A percentile compares a stretch with the other conserved stretches of the same genome.
These are phyloP conservation scores for Tylopilus vinaceipallidus DNA, from an alignment of 768 basidiomycete species.

Conservation along the genomic window DNA sequence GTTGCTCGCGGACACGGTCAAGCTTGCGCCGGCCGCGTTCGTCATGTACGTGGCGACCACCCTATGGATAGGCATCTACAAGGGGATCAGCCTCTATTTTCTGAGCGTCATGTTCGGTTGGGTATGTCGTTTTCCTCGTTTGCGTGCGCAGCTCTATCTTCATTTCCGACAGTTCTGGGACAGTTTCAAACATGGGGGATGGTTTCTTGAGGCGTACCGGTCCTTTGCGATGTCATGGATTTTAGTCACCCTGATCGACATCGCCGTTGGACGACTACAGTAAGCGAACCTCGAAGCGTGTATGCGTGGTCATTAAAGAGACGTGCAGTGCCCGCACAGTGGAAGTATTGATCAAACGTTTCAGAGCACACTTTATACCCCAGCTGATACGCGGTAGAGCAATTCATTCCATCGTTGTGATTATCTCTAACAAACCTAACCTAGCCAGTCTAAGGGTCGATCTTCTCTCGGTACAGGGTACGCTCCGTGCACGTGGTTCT, in stretches of 20 bases:
- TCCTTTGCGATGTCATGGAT: constrained; percentile 31
- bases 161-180: constrained; percentile 15
- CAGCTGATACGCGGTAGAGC: constrained; percentile 36
- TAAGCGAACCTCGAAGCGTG: constrained; percentile 10
- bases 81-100: constrained; percentile 36
- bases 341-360: constrained; percentile 27
- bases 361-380: constrained; percentile 41
- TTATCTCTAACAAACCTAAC: constrained; percentile 8
- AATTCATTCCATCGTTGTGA: not conserved
- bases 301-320: not conserved
- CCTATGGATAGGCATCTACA: constrained; percentile 32
- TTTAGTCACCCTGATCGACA: constrained; percentile 21
- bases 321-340: constrained; percentile 16
- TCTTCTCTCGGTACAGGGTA: constrained; percentile 21
- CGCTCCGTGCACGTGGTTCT: not conserved
- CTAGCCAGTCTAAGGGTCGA: constrained; percentile 27
- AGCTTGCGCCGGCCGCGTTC: constrained; percentile 21
- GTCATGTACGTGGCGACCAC: constrained; percentile 26
- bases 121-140: constrained; percentile 7
- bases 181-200: not conserved
- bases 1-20: constrained; percentile 16
- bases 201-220: constrained; percentile 5
- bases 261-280: constrained; percentile 22
- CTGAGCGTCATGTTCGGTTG: constrained; percentile 31
- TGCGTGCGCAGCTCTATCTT: not conserved